A percentile compares a stretch with the other conserved stretches of the same genome.
phyloP scores from a whole-genome alignment of 2,329 filamentous ascomycete genomes.

The Pezicula radicicola region DNA sequence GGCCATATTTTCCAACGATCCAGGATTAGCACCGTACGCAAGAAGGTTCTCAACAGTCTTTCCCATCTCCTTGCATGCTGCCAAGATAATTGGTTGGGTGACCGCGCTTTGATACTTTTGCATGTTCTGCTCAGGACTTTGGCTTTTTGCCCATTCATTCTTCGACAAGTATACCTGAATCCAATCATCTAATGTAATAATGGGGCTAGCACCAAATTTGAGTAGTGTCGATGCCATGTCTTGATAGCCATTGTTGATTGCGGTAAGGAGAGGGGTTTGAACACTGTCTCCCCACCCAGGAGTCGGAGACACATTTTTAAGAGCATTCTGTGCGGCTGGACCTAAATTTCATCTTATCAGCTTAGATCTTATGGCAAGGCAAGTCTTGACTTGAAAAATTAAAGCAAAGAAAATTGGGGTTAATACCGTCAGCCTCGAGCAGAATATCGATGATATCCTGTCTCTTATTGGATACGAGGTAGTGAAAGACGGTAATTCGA shows the following conservation, averaged over 20 bases:
- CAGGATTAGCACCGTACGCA: conserved; percentile 61
- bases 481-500: conserved; percentile 64
- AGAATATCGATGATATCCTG: conserved; percentile 45
- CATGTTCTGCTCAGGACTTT: conserved; percentile 45
- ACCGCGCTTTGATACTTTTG: conserved; percentile 41
- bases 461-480: conserved; percentile 52
- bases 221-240: conserved; percentile 59
- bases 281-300: conserved; percentile 31
- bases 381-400: too few species aligned
- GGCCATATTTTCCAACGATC: conserved; percentile 46
- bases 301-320: conserved; percentile 60
- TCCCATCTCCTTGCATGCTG: conserved; percentile 49
- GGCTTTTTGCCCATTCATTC: conserved; percentile 31
- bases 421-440: conserved; percentile 47
- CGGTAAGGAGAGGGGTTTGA: conserved; percentile 53
- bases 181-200: conserved; percentile 63
- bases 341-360: conserved; percentile 12
- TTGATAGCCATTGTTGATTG: conserved; percentile 51
- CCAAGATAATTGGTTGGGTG: conserved; percentile 66
- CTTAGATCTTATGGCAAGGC: too few species aligned
- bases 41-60: conserved; percentile 51
- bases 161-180: conserved; percentile 51
- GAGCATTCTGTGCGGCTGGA: conserved; percentile 56
- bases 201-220: conserved; percentile 55
- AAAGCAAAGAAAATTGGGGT: too few species aligned